Conservation (phyloP, 495 filamentous ascomycete species). For the Bathelium albidoporum region DNA sequence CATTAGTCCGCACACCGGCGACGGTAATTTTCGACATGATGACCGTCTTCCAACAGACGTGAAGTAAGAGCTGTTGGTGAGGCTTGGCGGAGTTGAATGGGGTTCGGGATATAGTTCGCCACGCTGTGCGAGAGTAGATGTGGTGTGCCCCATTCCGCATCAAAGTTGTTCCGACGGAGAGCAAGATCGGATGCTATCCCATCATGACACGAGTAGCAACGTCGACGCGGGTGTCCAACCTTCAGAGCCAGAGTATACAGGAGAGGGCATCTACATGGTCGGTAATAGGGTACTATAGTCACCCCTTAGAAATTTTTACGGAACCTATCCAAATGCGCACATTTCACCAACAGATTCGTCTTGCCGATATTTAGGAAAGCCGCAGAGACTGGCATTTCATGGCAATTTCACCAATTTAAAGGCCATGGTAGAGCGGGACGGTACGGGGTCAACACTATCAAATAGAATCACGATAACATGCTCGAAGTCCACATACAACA, state of each 20-base stretch:
- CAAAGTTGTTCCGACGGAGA: neutral
- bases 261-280: no score
- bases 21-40: constrained; percentile 30
- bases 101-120: neutral
- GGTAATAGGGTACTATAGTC: no score
- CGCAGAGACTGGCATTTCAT: neutral
- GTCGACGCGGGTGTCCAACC: neutral
- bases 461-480: constrained; percentile 6
- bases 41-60: constrained; percentile 24
- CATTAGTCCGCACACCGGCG: constrained; percentile 27
- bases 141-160: neutral
- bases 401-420: neutral
- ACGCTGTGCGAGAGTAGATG: neutral
- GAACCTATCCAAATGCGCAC: no score
- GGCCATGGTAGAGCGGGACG: neutral
- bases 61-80: constrained; percentile 17
- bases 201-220: neutral
- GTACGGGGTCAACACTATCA: neutral
- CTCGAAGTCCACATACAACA: neutral
- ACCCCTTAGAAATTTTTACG: no score
- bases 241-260: no score
- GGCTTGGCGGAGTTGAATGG: constrained; percentile 16
- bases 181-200: neutral
- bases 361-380: neutral
- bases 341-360: no score